phyloP scores from a whole-genome alignment of 2,329 filamentous ascomycete genomes.

The Cryoendolithus antarcticus region DNA sequence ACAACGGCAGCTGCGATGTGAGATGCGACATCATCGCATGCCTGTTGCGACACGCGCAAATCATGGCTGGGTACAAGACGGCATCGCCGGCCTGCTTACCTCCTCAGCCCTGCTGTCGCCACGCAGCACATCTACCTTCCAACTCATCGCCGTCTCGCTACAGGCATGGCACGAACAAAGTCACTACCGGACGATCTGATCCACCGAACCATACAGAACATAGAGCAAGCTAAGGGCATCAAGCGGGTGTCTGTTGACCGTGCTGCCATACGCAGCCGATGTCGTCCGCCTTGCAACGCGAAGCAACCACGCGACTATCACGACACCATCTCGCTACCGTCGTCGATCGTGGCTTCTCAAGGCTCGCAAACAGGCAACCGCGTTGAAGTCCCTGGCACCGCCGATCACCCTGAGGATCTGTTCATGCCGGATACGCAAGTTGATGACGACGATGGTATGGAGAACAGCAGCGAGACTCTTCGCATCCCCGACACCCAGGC shows the following conservation, averaged over 20 bases:
- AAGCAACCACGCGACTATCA: too few species aligned
- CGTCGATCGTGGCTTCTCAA: too few species aligned
- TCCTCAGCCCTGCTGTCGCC: not conserved
- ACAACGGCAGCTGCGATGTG: too few species aligned
- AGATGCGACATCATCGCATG: not conserved
- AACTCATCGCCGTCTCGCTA: not conserved
- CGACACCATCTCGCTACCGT: not conserved
- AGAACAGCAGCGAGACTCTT: not conserved
- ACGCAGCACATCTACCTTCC: not conserved
- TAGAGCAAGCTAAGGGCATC: slow-evolving; percentile 1
- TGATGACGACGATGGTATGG: not conserved
- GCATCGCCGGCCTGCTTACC: not conserved
- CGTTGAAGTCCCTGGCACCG: not conserved
- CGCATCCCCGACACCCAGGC: not conserved
- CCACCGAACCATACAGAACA: slow-evolving; percentile 1
- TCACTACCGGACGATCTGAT: not conserved
- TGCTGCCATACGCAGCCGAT: not conserved
- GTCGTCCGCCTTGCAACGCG: too few species aligned
- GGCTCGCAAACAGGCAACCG: too few species aligned
- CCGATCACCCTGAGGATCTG: too few species aligned
- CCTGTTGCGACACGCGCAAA: not conserved
- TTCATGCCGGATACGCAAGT: too few species aligned
- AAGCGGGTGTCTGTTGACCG: not conserved
- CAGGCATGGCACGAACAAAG: not conserved
- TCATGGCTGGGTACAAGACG: not conserved